These are phyloP conservation scores for Crassisporium funariophilum DNA, from an alignment of 768 basidiomycete species.

Conservation along the genomic window DNA sequence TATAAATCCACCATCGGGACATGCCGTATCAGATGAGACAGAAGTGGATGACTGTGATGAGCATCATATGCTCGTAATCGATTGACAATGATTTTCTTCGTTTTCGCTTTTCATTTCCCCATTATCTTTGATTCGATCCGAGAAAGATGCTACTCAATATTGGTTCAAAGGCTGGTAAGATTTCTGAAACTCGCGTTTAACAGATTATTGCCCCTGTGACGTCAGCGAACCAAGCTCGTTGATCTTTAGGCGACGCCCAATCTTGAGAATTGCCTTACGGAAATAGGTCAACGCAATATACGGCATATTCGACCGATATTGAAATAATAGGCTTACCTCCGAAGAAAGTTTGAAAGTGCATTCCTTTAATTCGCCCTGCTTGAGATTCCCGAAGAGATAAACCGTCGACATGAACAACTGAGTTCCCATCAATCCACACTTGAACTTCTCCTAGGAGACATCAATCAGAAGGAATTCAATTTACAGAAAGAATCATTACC, in stretches of 20 bases:
- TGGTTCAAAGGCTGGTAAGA: no score
- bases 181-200: neutral
- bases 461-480: neutral
- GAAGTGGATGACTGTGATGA: no score
- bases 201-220: conserved; percentile 45
- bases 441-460: conserved; percentile 58
- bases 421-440: conserved; percentile 62
- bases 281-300: neutral
- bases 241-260: conserved; percentile 63
- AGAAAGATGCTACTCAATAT: no score
- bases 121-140: no score
- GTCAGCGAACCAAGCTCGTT: conserved; percentile 61
- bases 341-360: conserved; percentile 81
- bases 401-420: conserved; percentile 51
- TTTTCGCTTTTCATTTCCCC: no score
- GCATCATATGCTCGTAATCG: no score
- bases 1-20: no score
- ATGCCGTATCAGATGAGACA: no score
- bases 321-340: conserved; percentile 47
- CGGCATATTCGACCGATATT: neutral
- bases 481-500: conserved; percentile 37
- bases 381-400: conserved; percentile 48
- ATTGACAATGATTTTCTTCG: no score
- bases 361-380: conserved; percentile 58
- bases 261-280: conserved; percentile 54